Conservation (phyloP, 495 filamentous ascomycete genomes). For the Friedmanniomyces simplex region DNA sequence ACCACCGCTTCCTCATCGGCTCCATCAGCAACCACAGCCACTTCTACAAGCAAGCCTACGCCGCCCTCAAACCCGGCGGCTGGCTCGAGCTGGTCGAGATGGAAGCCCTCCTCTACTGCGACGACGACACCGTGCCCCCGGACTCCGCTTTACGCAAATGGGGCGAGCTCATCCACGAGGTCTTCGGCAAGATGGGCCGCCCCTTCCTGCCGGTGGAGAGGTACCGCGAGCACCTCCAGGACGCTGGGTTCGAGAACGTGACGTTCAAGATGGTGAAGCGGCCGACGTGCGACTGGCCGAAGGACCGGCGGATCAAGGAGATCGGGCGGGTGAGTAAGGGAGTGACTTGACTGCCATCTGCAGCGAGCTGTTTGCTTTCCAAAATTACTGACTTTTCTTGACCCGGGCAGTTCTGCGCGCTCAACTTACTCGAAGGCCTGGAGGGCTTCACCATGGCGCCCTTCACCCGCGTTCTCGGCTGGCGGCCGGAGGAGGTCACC, state of each 20-base stretch:
- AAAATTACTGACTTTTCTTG: no score
- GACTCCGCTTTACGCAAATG: constrained; percentile 10
- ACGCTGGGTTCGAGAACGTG: constrained; percentile 25
- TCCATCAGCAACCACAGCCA: constrained; percentile 23
- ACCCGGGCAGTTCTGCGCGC: not conserved
- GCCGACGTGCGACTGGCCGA: constrained; percentile 27
- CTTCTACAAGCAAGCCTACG: constrained; percentile 18
- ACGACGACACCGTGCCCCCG: constrained; percentile 21
- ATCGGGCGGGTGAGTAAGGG: constrained; percentile 1
- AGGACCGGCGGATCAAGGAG: constrained; percentile 25
- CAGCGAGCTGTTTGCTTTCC: no score
- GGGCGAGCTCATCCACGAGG: constrained; percentile 8
- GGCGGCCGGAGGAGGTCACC: constrained; percentile 14
- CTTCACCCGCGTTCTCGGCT: constrained; percentile 9
- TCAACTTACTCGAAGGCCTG: constrained; percentile 17
- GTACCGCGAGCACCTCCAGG: constrained; percentile 11
- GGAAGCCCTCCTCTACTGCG: constrained; percentile 14
- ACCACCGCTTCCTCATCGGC: constrained; percentile 19
- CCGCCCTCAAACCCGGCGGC: constrained; percentile 22
- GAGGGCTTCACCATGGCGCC: constrained; percentile 15
- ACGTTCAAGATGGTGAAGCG: constrained; percentile 19
- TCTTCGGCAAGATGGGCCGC: constrained; percentile 13
- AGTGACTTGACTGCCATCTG: no score
- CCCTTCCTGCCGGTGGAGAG: constrained; percentile 12
- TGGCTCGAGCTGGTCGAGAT: constrained; percentile 28